Evolutionary conservation across 2,329 filamentous ascomycete genomes (phyloP).

Genomic region (Neophaeococcomyces aloes): DNA sequence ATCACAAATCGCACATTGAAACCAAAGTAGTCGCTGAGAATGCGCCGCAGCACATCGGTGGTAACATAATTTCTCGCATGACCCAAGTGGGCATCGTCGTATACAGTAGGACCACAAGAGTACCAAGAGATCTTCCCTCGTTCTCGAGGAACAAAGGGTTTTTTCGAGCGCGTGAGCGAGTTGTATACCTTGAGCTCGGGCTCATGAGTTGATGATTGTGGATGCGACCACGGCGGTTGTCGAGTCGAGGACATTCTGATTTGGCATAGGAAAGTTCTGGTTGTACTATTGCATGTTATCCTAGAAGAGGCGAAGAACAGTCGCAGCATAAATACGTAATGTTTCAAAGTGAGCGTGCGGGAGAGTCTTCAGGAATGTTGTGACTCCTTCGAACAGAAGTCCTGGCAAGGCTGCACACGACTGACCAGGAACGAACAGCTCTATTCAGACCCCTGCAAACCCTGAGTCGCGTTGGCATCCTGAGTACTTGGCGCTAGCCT

Average conservation of each 20-base stretch:
- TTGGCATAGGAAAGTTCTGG: not conserved
- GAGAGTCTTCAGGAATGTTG: too few relatives aligned
- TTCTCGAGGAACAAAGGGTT: constrained; percentile 63
- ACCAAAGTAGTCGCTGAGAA: constrained; percentile 71
- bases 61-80: constrained; percentile 86
- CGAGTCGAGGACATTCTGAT: constrained; percentile 3
- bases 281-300: not conserved
- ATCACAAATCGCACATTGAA: constrained; percentile 80
- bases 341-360: too few relatives aligned
- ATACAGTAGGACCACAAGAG: constrained; percentile 77
- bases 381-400: too few relatives aligned
- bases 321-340: constrained; percentile 18
- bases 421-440: too few relatives aligned
- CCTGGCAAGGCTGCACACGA: too few relatives aligned
- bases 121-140: constrained; percentile 67
- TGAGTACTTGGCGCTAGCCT: too few relatives aligned
- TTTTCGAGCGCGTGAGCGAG: constrained; percentile 64
- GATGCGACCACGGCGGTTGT: constrained; percentile 37
- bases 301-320: not conserved
- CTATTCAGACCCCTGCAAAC: too few relatives aligned
- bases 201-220: constrained; percentile 28
- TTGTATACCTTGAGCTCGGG: constrained; percentile 67
- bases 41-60: constrained; percentile 76
- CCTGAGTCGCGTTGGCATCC: too few relatives aligned
- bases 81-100: constrained; percentile 70